Evolutionary conservation across 306 rosid genomes (phyloP).

Genomic region (Lathyrus tuberosus): DNA sequence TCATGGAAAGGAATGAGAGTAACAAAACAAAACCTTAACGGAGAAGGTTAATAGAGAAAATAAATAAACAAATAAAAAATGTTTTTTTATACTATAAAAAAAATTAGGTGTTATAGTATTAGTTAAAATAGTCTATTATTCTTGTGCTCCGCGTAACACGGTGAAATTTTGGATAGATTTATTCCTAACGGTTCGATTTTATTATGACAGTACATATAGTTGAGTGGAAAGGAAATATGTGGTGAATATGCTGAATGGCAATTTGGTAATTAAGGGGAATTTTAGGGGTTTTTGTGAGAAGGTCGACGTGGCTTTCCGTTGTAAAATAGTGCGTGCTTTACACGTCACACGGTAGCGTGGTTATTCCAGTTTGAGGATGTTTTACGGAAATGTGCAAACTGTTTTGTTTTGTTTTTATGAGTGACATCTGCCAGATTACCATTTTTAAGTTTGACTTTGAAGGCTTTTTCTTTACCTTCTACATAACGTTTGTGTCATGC

Average conservation of each 20-base stretch:
- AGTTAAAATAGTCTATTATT: no score
- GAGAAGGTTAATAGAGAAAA: slow-evolving; percentile 37
- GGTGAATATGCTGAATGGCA: background rate
- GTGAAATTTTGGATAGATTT: no score
- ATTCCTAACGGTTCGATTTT: no score
- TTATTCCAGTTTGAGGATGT: background rate
- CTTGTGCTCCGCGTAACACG: no score
- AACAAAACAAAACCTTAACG: background rate
- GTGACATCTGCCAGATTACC: background rate
- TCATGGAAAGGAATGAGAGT: slow-evolving; percentile 50
- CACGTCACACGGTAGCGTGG: slow-evolving; percentile 24
- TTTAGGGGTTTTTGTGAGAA: background rate
- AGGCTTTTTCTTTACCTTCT: background rate
- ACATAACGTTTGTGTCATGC: background rate
- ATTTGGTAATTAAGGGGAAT: background rate
- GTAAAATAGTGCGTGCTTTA: background rate
- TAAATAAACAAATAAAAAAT: background rate
- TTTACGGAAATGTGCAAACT: background rate
- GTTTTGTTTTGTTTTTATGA: background rate
- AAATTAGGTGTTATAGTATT: background rate
- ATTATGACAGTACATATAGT: no score
- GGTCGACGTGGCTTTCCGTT: slow-evolving; percentile 42
- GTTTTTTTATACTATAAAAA: no score
- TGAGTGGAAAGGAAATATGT: no score
- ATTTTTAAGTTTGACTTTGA: background rate